Evolutionary conservation across 805 yeast genomes (phyloP).

Genomic region (Schizosaccharomyces japonicus): DNA sequence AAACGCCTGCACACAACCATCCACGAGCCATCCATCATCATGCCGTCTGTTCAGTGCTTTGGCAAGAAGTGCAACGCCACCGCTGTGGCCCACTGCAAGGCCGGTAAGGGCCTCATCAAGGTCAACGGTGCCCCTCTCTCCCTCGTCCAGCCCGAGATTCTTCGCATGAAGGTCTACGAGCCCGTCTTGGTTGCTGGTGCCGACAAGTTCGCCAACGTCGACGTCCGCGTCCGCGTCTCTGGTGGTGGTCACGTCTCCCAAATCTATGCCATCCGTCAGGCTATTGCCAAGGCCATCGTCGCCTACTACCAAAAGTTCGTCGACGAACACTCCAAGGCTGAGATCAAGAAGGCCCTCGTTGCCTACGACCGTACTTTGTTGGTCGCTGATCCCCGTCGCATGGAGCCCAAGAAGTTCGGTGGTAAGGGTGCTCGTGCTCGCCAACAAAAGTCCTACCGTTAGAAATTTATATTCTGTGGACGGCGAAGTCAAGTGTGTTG

Average conservation of each 20-base stretch:
- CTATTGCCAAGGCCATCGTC: constrained; percentile 97
- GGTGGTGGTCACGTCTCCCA: constrained; percentile 99
- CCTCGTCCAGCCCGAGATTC: constrained; percentile 94
- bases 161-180: constrained; percentile 99
- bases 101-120: constrained; percentile 98
- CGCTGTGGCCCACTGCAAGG: constrained; percentile 81
- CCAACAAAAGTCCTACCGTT: constrained; percentile 99
- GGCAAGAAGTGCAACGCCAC: constrained; percentile 99
- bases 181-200: constrained; percentile 94
- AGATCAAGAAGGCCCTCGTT: constrained; percentile 91
- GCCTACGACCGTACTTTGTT: constrained; percentile 97
- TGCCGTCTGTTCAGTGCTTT: constrained; percentile 45
- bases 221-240: constrained; percentile 95
- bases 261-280: constrained; percentile 99
- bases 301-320: constrained; percentile 99
- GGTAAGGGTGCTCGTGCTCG: constrained; percentile 99
- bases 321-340: constrained; percentile 98
- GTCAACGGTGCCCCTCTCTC: constrained; percentile 98
- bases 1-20: too few relatives aligned
- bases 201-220: constrained; percentile 94
- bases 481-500: not conserved
- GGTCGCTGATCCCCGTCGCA: constrained; percentile 98
- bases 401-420: constrained; percentile 99
- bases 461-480: constrained; percentile 16
- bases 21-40: not conserved